Base-by-base conservation (phyloP, 805 yeast species). In the Ogataea ganodermae region DNA sequence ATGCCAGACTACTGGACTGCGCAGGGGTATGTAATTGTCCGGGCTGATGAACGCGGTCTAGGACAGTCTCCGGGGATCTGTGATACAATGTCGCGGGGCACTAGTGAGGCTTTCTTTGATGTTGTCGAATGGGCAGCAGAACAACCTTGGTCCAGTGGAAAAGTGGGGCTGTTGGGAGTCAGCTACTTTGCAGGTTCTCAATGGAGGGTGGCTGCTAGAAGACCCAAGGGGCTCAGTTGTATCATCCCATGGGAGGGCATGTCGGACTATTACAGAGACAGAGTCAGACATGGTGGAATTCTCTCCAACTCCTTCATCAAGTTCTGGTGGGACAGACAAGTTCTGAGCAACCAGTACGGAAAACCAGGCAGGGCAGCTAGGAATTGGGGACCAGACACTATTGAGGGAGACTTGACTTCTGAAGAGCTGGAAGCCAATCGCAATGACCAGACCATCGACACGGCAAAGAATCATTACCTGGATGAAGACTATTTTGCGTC, bases 301-400 rank as follows among this genome's bases (percentile, higher is more conserved):
- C 35, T 45, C n/a, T 45, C 49, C 9, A 45, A 45, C 21, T 44
- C 45, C 13, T 45, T 45, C 23, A 45, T 45, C 39, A 45, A 45
- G 26, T 45, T 45, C 17, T 45, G 49, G 49, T 45, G 49, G 49
- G 49, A 45, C 14, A 45, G 49, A 32, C 49, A 45, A 23, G 49
- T 45, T 37, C 21, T 45, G 23, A 23, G 36, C 18, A 45, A 45
- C 30, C 49, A 45, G 20, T 45, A 45, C 28, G 49, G 49, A n/a
- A 21, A 31, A n/a, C 45, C 49, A 16, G 49, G 49, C 17, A 39
- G 37, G 21, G 41, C 44, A 13, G 36, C 42, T 6, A 45, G 49
- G 27, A 45, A 45, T 24, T 40, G 45, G 45, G 45, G 45, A 4
- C 41, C 39, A 3, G 49, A 45, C 32, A 45, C 49, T 8, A 45